A percentile compares a stretch with the other conserved stretches of the same genome.
phyloP scores from a whole-genome alignment of 768 basidiomycete species.

The Gloeophyllum trabeum region DNA sequence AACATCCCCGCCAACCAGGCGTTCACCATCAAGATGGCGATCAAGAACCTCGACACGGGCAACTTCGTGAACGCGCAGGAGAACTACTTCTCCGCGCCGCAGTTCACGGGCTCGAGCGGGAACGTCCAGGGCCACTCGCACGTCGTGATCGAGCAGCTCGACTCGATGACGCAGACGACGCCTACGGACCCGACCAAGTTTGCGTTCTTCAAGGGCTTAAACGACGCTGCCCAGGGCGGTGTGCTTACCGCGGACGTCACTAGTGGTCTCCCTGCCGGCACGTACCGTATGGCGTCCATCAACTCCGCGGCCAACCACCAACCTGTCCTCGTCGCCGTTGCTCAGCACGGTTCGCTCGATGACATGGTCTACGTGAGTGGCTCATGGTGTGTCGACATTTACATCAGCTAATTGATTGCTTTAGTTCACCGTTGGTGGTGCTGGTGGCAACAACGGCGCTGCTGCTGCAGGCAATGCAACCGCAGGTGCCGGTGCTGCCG shows the following conservation, averaged over 20 bases:
- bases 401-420: background rate
- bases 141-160: conserved; percentile 38
- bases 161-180: conserved; percentile 27
- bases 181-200: conserved; percentile 39
- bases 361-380: conserved; percentile 28
- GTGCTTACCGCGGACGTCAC: conserved; percentile 24
- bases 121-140: conserved; percentile 44
- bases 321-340: conserved; percentile 24
- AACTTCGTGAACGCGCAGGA: conserved; percentile 36
- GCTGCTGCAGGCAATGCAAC: conserved; percentile 6
- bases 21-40: conserved; percentile 30
- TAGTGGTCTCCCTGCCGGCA: conserved; percentile 30
- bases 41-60: conserved; percentile 29
- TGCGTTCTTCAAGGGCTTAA: conserved; percentile 55
- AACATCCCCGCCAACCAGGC: conserved; percentile 26
- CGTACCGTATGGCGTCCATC: conserved; percentile 30
- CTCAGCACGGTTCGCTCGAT: conserved; percentile 30
- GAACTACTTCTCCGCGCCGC: conserved; percentile 41
- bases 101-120: conserved; percentile 30
- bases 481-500: conserved; percentile 6
- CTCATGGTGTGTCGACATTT: background rate
- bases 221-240: conserved; percentile 9
- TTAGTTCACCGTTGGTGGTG: conserved; percentile 12
- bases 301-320: conserved; percentile 35
- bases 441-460: conserved; percentile 3